Evolutionary conservation across 2,329 filamentous ascomycete genomes (phyloP).

Genomic region (Aspergillus amoenus): DNA sequence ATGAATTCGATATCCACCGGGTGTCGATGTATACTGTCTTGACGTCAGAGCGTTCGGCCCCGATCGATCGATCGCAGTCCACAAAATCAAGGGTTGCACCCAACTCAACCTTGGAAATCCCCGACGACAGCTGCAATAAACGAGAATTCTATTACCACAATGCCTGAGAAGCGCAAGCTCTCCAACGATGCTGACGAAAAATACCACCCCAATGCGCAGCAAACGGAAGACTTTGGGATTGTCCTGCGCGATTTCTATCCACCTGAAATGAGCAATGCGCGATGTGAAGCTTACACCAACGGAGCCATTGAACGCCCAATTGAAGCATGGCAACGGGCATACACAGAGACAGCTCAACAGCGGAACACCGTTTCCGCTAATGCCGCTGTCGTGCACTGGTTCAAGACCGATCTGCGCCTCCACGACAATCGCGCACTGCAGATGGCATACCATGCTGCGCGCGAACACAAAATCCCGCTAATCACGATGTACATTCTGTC

Average conservation of each 20-base stretch:
- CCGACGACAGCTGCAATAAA: background rate
- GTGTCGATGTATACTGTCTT: background rate
- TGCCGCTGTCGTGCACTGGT: constrained; percentile 80
- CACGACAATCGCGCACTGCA: constrained; percentile 72
- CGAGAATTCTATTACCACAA: background rate
- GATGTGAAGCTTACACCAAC: constrained; percentile 72
- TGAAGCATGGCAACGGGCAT: constrained; percentile 61
- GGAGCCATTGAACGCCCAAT: constrained; percentile 71
- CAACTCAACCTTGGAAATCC: background rate
- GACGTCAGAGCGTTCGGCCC: background rate
- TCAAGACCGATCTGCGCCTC: constrained; percentile 76
- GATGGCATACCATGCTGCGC: constrained; percentile 66
- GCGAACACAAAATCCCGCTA: constrained; percentile 66
- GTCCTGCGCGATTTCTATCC: constrained; percentile 78
- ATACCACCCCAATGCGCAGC: constrained; percentile 38
- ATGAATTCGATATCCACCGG: background rate
- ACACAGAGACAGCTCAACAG: constrained; percentile 58
- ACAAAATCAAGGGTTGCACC: background rate
- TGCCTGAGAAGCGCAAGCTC: background rate
- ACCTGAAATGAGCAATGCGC: constrained; percentile 77
- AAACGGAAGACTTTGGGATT: constrained; percentile 57
- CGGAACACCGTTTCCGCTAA: constrained; percentile 56
- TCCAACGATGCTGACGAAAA: constrained; percentile 6
- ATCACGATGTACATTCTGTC: constrained; percentile 77
- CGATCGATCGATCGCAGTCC: constrained; percentile 1